These are phyloP conservation scores for Taphrina sp. DNA, from an alignment of 1,139 yeast genomes.

Conservation along the genomic window DNA sequence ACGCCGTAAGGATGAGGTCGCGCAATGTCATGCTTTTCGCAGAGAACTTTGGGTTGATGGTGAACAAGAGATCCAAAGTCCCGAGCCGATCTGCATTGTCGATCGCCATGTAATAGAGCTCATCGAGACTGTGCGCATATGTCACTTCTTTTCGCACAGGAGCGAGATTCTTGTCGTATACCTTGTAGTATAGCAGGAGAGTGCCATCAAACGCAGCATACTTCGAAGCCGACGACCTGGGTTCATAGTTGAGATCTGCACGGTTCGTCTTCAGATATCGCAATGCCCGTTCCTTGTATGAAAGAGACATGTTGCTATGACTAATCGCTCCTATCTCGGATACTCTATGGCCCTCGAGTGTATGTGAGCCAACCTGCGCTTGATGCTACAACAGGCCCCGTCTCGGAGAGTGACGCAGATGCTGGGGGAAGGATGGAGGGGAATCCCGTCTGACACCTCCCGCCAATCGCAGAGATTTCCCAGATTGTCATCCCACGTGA, in stretches of 20 bases:
- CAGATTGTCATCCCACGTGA: no score
- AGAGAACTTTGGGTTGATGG: constrained; percentile 8
- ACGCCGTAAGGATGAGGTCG: constrained; percentile 21
- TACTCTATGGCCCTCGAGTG: no score
- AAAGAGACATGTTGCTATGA: constrained; percentile 14
- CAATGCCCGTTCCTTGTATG: constrained; percentile 17
- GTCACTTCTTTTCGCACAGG: constrained; percentile 8
- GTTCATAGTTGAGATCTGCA: constrained; percentile 9
- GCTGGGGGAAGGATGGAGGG: no score
- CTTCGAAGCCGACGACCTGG: constrained; percentile 1
- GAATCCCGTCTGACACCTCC: no score
- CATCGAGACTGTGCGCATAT: constrained; percentile 28
- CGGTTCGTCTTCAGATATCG: constrained; percentile 10
- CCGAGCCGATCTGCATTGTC: constrained; percentile 24
- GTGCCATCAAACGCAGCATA: constrained; percentile 1
- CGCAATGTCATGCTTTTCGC: constrained; percentile 18
- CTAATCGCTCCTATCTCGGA: no score
- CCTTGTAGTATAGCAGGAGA: constrained; percentile 10
- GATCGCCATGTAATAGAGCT: constrained; percentile 23
- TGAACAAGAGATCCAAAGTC: constrained; percentile 14
- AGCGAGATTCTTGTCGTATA: constrained; percentile 7
- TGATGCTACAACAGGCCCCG: no score
- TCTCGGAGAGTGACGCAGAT: no score
- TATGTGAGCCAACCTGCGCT: no score
- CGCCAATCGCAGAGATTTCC: no score